phyloP scores from a whole-genome alignment of 2,329 filamentous ascomycete genomes.

The Emydomyces testavorans region DNA sequence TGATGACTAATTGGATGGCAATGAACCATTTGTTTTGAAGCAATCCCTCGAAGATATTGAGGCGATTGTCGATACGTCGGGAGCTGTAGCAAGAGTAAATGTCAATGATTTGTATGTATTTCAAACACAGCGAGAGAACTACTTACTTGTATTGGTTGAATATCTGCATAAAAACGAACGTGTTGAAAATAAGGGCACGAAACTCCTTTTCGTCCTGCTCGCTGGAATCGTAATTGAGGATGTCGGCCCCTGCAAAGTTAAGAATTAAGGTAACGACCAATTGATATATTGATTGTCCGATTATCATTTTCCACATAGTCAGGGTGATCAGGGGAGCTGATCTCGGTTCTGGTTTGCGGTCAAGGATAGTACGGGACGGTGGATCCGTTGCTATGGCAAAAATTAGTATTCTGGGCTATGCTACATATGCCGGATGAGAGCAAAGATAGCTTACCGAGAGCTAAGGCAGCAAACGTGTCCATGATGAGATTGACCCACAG shows the following conservation, averaged over 20 bases:
- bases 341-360: constrained; percentile 68
- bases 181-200: constrained; percentile 85
- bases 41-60: constrained; percentile 28
- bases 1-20: constrained; percentile 53
- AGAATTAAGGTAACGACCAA: constrained; percentile 69
- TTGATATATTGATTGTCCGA: constrained; percentile 85
- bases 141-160: constrained; percentile 41
- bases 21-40: constrained; percentile 42
- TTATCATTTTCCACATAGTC: constrained; percentile 99
- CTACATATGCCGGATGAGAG: background rate
- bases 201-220: constrained; percentile 44
- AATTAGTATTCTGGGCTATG: constrained; percentile 4
- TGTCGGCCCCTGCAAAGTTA: constrained; percentile 58
- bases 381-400: constrained; percentile 60
- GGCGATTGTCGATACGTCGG: constrained; percentile 6
- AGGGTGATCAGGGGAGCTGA: constrained; percentile 66
- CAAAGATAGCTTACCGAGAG: constrained; percentile 38
- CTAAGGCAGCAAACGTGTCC: constrained; percentile 86
- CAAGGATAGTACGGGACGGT: constrained; percentile 63
- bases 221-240: constrained; percentile 43
- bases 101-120: constrained; percentile 1
- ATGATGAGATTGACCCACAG: constrained; percentile 97
- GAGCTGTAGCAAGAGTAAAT: constrained; percentile 18
- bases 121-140: background rate
- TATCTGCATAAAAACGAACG: constrained; percentile 99